These are phyloP conservation scores for Microcyclosporella mali DNA, from an alignment of 2,329 filamentous ascomycete genomes.

Conservation along the genomic window DNA sequence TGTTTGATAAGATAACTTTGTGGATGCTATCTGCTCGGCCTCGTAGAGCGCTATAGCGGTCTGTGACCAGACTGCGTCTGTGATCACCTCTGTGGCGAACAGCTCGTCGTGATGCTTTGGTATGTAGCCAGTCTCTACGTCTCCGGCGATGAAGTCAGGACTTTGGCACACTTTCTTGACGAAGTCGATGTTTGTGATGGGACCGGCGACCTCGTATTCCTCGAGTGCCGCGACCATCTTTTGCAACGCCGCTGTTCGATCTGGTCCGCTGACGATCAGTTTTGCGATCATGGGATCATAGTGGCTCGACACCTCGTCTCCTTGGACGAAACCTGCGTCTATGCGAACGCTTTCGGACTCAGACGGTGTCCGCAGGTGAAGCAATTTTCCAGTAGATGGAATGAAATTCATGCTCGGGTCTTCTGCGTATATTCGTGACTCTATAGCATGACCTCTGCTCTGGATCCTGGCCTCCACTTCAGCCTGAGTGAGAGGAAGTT, in stretches of 20 bases:
- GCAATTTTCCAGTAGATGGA: slow-evolving; percentile 81
- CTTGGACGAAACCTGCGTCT: slow-evolving; percentile 85
- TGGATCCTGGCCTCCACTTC: slow-evolving; percentile 65
- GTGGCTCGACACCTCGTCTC: slow-evolving; percentile 85
- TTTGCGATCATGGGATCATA: slow-evolving; percentile 99
- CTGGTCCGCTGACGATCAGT: slow-evolving; percentile 79
- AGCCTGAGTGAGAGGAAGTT: slow-evolving; percentile 59
- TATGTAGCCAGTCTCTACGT: slow-evolving; percentile 95
- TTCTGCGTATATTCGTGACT: slow-evolving; percentile 94
- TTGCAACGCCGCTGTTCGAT: slow-evolving; percentile 72
- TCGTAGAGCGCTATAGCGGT: slow-evolving; percentile 66
- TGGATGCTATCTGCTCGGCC: slow-evolving; percentile 36
- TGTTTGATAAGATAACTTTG: slow-evolving; percentile 25
- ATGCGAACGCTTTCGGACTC: slow-evolving; percentile 71
- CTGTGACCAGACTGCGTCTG: slow-evolving; percentile 74
- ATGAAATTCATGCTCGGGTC: slow-evolving; percentile 88
- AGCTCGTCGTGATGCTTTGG: slow-evolving; percentile 77
- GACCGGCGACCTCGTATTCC: slow-evolving; percentile 85
- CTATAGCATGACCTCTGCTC: slow-evolving; percentile 77
- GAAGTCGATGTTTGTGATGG: slow-evolving; percentile 95
- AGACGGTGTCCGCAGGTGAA: slow-evolving; percentile 71
- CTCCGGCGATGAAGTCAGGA: slow-evolving; percentile 72
- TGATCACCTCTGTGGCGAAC: slow-evolving; percentile 56
- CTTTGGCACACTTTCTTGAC: slow-evolving; percentile 80
- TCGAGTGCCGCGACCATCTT: slow-evolving; percentile 75